A percentile compares a stretch with the other conserved stretches of the same genome.
Conservation (phyloP, 176 grass and related monocot genomes). For the Elymus sibiricus region DNA sequence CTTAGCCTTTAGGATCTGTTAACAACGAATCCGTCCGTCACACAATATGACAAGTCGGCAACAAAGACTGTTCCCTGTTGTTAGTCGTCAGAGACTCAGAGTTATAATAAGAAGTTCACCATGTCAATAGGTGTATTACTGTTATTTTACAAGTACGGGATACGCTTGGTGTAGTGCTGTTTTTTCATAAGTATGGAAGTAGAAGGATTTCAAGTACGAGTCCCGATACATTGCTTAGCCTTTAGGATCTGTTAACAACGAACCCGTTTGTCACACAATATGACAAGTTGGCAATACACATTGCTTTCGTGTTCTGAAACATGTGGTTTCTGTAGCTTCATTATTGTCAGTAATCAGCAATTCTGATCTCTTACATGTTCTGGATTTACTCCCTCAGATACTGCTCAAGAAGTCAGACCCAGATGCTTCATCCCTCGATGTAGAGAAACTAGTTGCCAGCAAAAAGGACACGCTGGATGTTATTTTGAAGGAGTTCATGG, state of each 20-base stretch:
- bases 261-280: not conserved
- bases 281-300: not conserved
- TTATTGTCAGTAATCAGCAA: constrained; percentile 6
- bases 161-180: not conserved
- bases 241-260: not conserved
- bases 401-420: constrained; percentile 72
- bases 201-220: not conserved
- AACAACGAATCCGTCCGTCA: not conserved
- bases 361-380: not conserved
- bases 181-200: not conserved
- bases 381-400: constrained; percentile 51
- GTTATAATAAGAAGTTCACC: not conserved
- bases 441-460: constrained; percentile 61
- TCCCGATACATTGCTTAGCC: not conserved
- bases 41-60: not conserved
- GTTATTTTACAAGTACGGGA: not conserved
- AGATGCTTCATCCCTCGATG: constrained; percentile 69
- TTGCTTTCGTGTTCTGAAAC: not conserved
- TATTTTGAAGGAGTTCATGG: constrained; percentile 54
- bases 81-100: not conserved
- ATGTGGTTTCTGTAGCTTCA: not conserved
- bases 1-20: not conserved
- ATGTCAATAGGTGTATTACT: not conserved
- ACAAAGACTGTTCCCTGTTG: not conserved
- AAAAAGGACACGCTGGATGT: constrained; percentile 70